Evolutionary conservation across 331 rosid species (phyloP), one percentile per base, ranked within the genome.

Genomic region (Pyrus hybrid): DNA sequence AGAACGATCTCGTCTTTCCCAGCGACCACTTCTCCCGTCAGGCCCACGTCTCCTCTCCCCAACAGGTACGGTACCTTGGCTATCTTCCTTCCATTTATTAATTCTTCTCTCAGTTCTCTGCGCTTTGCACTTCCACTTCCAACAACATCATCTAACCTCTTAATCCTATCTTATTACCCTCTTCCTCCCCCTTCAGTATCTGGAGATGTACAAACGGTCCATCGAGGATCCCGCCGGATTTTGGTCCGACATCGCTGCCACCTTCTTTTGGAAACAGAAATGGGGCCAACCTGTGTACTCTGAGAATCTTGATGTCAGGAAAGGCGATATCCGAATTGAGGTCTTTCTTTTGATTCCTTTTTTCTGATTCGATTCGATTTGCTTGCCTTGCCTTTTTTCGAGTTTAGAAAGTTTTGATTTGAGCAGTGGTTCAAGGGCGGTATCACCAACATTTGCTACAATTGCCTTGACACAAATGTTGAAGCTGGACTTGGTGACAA

Each of bases 341-440:
- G 99, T 95, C 43, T 53, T 5, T 43, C 35, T 68, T 6, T 49
- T 49, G 22, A 47, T 29, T 30, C 62, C n/a, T n/a, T n/a, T n/a
- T n/a, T n/a, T n/a, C n/a, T n/a, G n/a, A n/a, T 51, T 47, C 58
- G 26, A 13, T 49, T 16, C 6, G 7, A 28, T 71, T 70, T 75
- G 67, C 21, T 54, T 80, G 75, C 56, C 56, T 47, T 47, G 53
- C 2, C 5, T 13, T 47, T 16, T 49, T 49, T 49, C 6, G 56
- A 49, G 56, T 49, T 49, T 3, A 5, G 56, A 49, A 49, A 49
- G 7, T 49, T 49, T 3, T 43, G 4, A 43, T 11, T 79, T 62
- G 70, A 47, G 80, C 93, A 92, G 97, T 95, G 97, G 99, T 92
- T 95, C 87, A 95, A 92, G 80, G 97, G 97, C 33, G 99, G 97